Evolutionary conservation across 768 basidiomycete species (phyloP), one percentile per base, ranked within the genome.

Genomic region (Pleurotus platypus): DNA sequence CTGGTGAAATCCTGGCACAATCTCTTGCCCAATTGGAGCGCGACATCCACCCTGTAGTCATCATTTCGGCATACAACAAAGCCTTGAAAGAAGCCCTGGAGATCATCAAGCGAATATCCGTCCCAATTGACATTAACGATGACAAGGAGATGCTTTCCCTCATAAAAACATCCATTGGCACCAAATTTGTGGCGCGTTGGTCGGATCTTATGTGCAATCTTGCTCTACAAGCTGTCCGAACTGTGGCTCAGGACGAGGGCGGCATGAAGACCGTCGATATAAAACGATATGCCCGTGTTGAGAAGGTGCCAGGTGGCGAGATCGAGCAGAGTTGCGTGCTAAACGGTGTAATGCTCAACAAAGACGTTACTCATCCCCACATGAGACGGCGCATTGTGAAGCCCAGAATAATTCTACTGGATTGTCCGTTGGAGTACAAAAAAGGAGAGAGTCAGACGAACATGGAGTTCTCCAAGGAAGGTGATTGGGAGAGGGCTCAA

Each of bases 371-470:
- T 0, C 97, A 98, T 72, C 95, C 97, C 8, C 87, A 91, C 63
- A 99, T 98, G 97, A 78, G 96, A 55, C 72, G 97, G 57, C 78
- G 93, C 62, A 98, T 98, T 69, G 82, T 78, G 59, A 90, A 92
- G 62, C 97, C 96, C 2, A 75, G 95, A 11, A 90, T 99, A 49
- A 75, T 98, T 20, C 72, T 98, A 40, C 75, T 98, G 40, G 94
- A 97, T 70, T 98, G 95, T 70, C 94, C 95, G 8, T 74, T 98
- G 57, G 96, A 98, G 75, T 98, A 99, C 77, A 99, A 98, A 77
- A 98, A 98, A 79, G 96, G 96, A 24, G 97, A 98, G 77, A 86
- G 82, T 57, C 97, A 99, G 74, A 98, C 97, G 59, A 97, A 98
- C 70, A 98, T 98, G 81, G 96, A 98, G 75, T 94, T 98, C 62